Evolutionary conservation across 2,329 filamentous ascomycete species (phyloP).

Genomic region (Blastomyces silverae): DNA sequence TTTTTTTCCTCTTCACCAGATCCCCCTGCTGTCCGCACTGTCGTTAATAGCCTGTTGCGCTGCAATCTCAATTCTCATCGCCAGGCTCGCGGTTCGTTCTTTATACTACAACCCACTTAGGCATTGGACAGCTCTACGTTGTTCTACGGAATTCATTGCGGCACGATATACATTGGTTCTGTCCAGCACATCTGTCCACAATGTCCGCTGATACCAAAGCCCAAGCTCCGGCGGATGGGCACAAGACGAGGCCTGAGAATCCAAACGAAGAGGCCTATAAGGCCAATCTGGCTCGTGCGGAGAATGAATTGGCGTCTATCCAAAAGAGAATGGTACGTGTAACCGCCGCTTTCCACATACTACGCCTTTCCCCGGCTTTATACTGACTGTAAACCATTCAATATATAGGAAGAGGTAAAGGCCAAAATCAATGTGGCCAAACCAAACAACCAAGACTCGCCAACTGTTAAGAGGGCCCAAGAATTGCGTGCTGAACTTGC

Average conservation of each 20-base stretch:
- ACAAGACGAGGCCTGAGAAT: conserved; percentile 63
- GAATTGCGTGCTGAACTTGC: conserved; percentile 77
- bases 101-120: background rate
- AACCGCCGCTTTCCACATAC: background rate
- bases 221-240: conserved; percentile 31
- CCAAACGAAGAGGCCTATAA: conserved; percentile 84
- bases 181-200: conserved; percentile 13
- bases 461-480: conserved; percentile 72
- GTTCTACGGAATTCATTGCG: background rate
- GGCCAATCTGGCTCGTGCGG: conserved; percentile 66
- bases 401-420: conserved; percentile 77
- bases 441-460: conserved; percentile 75
- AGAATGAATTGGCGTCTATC: conserved; percentile 76
- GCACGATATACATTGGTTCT: background rate
- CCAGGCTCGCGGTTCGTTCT: background rate
- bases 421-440: conserved; percentile 78
- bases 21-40: background rate
- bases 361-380: background rate
- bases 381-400: background rate
- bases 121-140: background rate
- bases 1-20: background rate
- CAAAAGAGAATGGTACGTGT: conserved; percentile 59
- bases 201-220: conserved; percentile 32
- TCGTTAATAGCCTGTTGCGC: background rate
- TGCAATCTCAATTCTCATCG: background rate